Evolutionary conservation across 2,329 filamentous ascomycete genomes (phyloP), one percentile per base, ranked within the genome.

Genomic region (Cladosporium sp.): DNA sequence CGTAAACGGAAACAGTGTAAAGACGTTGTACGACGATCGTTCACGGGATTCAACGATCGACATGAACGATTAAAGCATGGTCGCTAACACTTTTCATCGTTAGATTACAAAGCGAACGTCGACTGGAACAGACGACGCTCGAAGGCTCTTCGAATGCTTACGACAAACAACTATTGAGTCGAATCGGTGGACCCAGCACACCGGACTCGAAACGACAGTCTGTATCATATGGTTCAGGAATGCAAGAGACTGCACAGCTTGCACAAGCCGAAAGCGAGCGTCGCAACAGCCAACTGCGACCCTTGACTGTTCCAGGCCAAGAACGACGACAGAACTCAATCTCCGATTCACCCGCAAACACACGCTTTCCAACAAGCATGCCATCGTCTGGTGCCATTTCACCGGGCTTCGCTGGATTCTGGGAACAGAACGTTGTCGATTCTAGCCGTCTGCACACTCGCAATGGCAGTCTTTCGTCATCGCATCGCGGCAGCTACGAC

Each of bases 401-500:
- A 38, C 72, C 72, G 29, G 66, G 66, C 16, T 71, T 67, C 49
- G 70, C 69, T 53, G 71, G 72, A 51, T 74, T 69, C 56, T 73
- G 71, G 73, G 63, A 65, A 50, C 58, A 63, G 54, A 57, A 60
- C 38, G 51, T 56, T 12, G 62, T 62, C 19, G 52, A 55, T 52
- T 43, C 47, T 2, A 59, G 52, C 51, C 61, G 62, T 22, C 48
- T 51, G 42, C 51, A 52, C 22, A 54, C 60, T 32, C 73, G 75
- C 19, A 76, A 76, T 53, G 59, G 61, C 49, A 68, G 65, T 53
- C 50, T 67, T 9, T 74, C 71, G 56, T 68, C 72, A 40, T 79
- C 78, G 13, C 77, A 80, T 53, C 73, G 80, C 50, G 78, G 80
- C 40, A 83, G 79, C 62, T 83, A 83, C 67, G 82, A 85, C 56